Evolutionary conservation across 1,284 basidiomycete species (phyloP).

Genomic region (Trichosporon sp.): DNA sequence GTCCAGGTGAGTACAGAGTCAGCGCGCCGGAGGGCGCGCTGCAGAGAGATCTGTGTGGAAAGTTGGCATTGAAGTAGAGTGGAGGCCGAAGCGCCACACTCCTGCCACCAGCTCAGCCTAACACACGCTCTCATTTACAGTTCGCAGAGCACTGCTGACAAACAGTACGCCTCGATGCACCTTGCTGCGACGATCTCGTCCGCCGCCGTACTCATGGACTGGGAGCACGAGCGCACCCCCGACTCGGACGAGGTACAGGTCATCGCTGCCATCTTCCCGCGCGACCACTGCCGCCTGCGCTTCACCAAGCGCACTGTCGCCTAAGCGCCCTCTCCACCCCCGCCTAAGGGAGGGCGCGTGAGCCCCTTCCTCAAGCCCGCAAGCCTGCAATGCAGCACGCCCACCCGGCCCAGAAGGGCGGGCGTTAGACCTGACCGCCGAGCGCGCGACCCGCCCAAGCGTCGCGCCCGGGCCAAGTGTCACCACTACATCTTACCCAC

Average conservation of each 20-base stretch:
- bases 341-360: not conserved
- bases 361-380: too few relatives aligned
- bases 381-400: not conserved
- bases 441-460: not conserved
- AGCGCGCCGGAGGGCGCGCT: too few relatives aligned
- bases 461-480: not conserved
- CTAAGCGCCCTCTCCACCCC: not conserved
- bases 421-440: too few relatives aligned
- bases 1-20: constrained; percentile 3
- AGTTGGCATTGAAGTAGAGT: not conserved
- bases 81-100: not conserved
- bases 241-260: constrained; percentile 81
- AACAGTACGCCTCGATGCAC: constrained; percentile 91
- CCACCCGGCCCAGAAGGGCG: not conserved
- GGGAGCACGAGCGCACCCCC: constrained; percentile 79
- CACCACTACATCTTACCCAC: not conserved
- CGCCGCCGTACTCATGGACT: constrained; percentile 78
- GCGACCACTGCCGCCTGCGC: constrained; percentile 81
- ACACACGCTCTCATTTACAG: not conserved
- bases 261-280: constrained; percentile 87
- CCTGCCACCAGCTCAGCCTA: not conserved
- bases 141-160: not conserved
- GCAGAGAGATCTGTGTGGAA: not conserved
- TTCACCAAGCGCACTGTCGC: constrained; percentile 49
- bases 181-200: constrained; percentile 79